Evolutionary conservation across 2,329 filamentous ascomycete genomes (phyloP).

Genomic region (Trichoderma afroharzianum): DNA sequence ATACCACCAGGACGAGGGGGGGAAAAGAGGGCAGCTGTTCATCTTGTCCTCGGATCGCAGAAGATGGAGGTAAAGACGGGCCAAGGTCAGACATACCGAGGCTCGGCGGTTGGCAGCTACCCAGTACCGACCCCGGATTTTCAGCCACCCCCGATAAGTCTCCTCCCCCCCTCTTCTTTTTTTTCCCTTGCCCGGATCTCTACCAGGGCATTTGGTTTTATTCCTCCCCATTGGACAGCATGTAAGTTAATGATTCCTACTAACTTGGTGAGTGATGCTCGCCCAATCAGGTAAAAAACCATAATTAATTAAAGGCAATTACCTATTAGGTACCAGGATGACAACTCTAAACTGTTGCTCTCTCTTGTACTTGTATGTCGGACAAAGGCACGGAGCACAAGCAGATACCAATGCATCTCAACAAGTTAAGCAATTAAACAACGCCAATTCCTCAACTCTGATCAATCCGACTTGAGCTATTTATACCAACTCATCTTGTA

Average conservation of each 20-base stretch:
- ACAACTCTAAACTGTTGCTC: neutral
- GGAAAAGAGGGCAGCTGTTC: neutral
- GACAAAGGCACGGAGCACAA: neutral
- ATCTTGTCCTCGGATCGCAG: neutral
- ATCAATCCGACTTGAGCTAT: neutral
- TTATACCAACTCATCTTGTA: neutral
- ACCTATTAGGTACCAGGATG: too few relatives aligned
- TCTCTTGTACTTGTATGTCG: neutral
- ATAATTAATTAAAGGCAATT: too few relatives aligned
- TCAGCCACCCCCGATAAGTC: neutral
- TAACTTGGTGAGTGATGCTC: neutral
- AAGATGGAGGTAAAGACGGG: neutral
- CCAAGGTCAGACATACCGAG: constrained; percentile 11
- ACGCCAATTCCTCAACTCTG: neutral
- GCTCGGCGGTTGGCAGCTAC: neutral
- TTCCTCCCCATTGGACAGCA: constrained; percentile 7
- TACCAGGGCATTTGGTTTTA: neutral
- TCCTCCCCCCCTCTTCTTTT: neutral
- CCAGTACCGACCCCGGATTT: constrained; percentile 6
- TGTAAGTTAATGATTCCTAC: neutral
- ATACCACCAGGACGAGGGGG: neutral
- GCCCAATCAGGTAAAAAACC: neutral
- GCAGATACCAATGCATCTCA: neutral
- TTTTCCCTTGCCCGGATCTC: neutral
- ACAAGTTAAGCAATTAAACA: neutral